Evolutionary conservation across 805 yeast species (phyloP).

Genomic region (Barnettozyma sp.): DNA sequence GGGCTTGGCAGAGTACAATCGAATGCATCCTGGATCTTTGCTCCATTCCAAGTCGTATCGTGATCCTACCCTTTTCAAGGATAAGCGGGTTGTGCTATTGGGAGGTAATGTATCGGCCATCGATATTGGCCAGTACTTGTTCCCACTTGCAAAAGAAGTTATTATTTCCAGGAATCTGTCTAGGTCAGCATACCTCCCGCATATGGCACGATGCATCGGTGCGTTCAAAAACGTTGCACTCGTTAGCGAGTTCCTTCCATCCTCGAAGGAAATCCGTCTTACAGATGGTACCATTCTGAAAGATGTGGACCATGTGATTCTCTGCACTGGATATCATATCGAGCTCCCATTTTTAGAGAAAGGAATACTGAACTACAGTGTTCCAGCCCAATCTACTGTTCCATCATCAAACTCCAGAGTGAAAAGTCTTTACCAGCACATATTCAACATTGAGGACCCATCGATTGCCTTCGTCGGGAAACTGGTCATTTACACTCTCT

Average conservation of each 20-base stretch:
- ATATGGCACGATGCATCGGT: constrained; percentile 28
- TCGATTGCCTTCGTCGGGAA: constrained; percentile 39
- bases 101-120: constrained; percentile 40
- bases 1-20: constrained; percentile 41
- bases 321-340: constrained; percentile 40
- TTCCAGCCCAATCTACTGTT: constrained; percentile 17
- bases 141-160: constrained; percentile 33
- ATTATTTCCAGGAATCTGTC: constrained; percentile 70
- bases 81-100: constrained; percentile 35
- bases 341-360: constrained; percentile 32
- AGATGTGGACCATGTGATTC: constrained; percentile 33
- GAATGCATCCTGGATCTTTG: constrained; percentile 36
- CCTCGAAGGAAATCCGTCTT: constrained; percentile 24
- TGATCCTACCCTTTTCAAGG: constrained; percentile 32
- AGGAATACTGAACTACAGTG: constrained; percentile 20
- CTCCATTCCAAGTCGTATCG: constrained; percentile 48
- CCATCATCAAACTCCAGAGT: constrained; percentile 29
- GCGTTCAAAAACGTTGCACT: constrained; percentile 25
- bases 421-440: constrained; percentile 38
- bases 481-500: constrained; percentile 35
- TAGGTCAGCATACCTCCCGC: constrained; percentile 41
- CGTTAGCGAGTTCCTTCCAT: constrained; percentile 25
- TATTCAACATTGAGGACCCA: constrained; percentile 40
- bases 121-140: constrained; percentile 39
- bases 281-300: constrained; percentile 29